Evolutionary conservation across 2,329 filamentous ascomycete genomes (phyloP).

Genomic region (Fragosphaeria purpurea): DNA sequence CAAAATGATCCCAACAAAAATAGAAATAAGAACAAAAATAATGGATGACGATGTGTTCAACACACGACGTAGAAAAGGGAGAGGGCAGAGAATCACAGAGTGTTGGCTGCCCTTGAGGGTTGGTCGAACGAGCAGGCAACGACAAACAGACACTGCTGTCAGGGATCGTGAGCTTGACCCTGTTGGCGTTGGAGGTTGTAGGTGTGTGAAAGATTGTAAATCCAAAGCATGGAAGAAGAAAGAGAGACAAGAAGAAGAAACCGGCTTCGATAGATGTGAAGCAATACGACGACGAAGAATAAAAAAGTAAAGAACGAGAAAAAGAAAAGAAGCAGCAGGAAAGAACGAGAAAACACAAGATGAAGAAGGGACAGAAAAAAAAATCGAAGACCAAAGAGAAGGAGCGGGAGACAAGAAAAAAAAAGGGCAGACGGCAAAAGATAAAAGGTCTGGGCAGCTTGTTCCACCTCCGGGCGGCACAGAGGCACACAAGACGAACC

Average conservation of each 20-base stretch:
- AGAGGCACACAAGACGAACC: too few species aligned
- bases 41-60: too few species aligned
- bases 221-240: constrained; percentile 1
- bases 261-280: background rate
- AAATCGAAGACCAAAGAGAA: background rate
- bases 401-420: background rate
- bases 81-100: background rate
- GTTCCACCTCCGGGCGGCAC: too few species aligned
- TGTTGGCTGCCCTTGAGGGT: background rate
- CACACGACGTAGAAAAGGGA: too few species aligned
- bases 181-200: too few species aligned
- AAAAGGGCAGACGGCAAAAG: background rate
- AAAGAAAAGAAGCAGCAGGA: background rate
- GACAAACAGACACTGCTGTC: too few species aligned
- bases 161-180: too few species aligned
- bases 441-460: too few species aligned
- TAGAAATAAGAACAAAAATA: background rate
- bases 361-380: background rate
- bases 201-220: background rate
- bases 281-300: background rate
- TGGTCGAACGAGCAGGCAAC: too few species aligned
- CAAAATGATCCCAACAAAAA: too few species aligned
- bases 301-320: background rate
- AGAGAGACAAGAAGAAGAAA: background rate
- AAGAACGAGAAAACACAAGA: background rate